Base-by-base conservation (phyloP, 139 green algal species). In the Chlamydomonas asymmetrica region DNA sequence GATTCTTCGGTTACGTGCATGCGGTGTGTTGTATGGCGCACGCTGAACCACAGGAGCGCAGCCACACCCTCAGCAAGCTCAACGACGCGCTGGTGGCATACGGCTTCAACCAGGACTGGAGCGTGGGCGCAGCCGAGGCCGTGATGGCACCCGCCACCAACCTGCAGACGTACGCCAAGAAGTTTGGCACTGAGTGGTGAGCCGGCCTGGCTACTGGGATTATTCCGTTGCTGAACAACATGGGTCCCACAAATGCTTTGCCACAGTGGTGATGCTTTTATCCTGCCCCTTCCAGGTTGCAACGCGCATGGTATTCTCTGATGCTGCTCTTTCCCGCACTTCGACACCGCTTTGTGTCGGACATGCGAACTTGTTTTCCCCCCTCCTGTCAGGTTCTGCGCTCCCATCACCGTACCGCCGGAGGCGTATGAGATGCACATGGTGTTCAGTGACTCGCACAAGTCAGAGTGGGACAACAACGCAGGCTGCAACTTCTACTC, bases 391-490 rank as follows among this genome's bases (percentile, higher is more conserved):
- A 60, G 56, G 56, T 57, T 68, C 5, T 29, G 40, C 22, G 70
- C 70, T 0, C 8, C 48, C 32, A 63, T 85, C 57, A 57, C 31
- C 32, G 79, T 85, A 39, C 78, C 82, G 3, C 25, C 59, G 0
- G 68, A 82, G 16, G 73, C 73, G 1, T 87, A 82, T 32, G 82
- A 87, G 48, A 76, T 87, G 73, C 70, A 87, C 66, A 70, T 85
- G 67, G 82, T 73, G 16, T 74, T 87, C 39, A 77, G 40, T 1
- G 79, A 82, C 35, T n/a, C n/a, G 67, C 39, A 1, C 23, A 40
- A 43, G 67, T 20, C 13, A 5, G 20, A 13, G 16, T 87, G 73
- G 67, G 81, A 87, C 77, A 87, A 85, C 62, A 75, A 69, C n/a
- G 74, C 10, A 32, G 73, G 78, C 49, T 8, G 7, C 45, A 79